A percentile compares a stretch with the other conserved stretches of the same genome.
phyloP scores from a whole-genome alignment of 371 early-diverging fungal species.

The Mortierella sp. region DNA sequence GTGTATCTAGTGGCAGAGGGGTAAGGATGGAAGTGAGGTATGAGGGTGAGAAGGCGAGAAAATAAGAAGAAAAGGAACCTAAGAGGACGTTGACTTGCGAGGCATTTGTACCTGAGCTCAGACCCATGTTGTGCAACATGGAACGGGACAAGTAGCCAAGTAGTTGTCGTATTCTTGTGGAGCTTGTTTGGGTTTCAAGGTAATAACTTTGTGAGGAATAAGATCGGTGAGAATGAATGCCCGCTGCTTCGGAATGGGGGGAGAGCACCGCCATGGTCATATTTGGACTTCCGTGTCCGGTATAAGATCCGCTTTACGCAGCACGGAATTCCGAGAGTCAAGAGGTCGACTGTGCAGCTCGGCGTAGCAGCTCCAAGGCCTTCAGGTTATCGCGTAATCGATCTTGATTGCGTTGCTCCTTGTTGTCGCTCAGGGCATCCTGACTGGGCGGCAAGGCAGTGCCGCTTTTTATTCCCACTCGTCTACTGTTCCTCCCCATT shows the following conservation, averaged over 20 bases:
- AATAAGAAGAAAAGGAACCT: not conserved
- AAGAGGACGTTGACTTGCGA: not conserved
- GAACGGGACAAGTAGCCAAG: not conserved
- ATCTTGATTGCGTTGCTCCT: too few relatives aligned
- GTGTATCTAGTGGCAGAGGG: not conserved
- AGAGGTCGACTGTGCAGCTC: too few relatives aligned
- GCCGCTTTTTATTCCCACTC: slow-evolving; percentile 33
- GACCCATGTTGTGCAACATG: not conserved
- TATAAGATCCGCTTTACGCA: not conserved
- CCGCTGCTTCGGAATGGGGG: not conserved
- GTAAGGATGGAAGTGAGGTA: too few relatives aligned
- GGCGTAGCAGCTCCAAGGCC: too few relatives aligned
- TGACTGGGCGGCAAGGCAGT: too few relatives aligned
- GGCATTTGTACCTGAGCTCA: not conserved
- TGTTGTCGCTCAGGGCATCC: too few relatives aligned
- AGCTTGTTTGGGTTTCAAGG: not conserved
- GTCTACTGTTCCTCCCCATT: slow-evolving; percentile 49
- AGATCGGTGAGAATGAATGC: not conserved
- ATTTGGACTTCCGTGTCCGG: not conserved
- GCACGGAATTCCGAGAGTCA: too few relatives aligned
- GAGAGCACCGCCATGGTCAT: not conserved
- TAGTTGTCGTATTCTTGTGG: too few relatives aligned
- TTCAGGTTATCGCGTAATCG: too few relatives aligned
- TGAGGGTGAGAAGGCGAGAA: slow-evolving; percentile 2
- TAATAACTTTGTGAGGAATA: not conserved